Conservation (phyloP, 768 basidiomycete genomes). For the Hortiboletus campestris region DNA sequence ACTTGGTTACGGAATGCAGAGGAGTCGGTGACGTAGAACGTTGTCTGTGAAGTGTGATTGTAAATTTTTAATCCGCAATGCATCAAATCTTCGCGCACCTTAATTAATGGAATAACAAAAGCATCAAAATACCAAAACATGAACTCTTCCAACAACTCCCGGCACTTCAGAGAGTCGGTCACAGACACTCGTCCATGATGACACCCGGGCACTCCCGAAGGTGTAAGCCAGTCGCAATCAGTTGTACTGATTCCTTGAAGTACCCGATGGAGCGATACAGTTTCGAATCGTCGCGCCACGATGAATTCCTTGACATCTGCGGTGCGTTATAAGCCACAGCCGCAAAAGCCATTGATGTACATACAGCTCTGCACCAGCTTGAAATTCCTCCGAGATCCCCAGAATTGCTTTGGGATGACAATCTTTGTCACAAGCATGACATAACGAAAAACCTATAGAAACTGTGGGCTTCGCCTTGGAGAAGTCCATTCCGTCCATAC, state of each 20-base stretch:
- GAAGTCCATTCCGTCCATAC: slow-evolving; percentile 35
- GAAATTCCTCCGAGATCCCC: slow-evolving; percentile 74
- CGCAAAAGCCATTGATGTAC: slow-evolving; percentile 15
- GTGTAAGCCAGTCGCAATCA: slow-evolving; percentile 79
- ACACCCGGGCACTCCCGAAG: slow-evolving; percentile 35
- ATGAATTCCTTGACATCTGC: slow-evolving; percentile 78
- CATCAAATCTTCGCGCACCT: slow-evolving; percentile 44
- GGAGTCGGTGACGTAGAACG: slow-evolving; percentile 93
- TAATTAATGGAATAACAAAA: slow-evolving; percentile 75
- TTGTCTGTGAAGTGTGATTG: slow-evolving; percentile 52
- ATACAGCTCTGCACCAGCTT: slow-evolving; percentile 55
- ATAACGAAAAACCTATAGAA: slow-evolving; percentile 65
- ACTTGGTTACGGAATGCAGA: slow-evolving; percentile 79
- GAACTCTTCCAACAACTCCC: slow-evolving; percentile 84
- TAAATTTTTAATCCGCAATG: background rate
- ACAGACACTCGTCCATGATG: slow-evolving; percentile 52
- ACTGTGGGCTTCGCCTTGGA: background rate
- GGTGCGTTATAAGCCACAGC: background rate
- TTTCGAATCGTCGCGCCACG: slow-evolving; percentile 75
- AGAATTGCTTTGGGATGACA: slow-evolving; percentile 73
- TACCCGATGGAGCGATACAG: slow-evolving; percentile 68
- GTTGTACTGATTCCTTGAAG: slow-evolving; percentile 73
- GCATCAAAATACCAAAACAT: slow-evolving; percentile 94
- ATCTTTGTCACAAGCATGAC: slow-evolving; percentile 57
- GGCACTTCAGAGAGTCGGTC: slow-evolving; percentile 70